Evolutionary conservation across 2,329 filamentous ascomycete species (phyloP).

Genomic region (Diaporthe sp.): DNA sequence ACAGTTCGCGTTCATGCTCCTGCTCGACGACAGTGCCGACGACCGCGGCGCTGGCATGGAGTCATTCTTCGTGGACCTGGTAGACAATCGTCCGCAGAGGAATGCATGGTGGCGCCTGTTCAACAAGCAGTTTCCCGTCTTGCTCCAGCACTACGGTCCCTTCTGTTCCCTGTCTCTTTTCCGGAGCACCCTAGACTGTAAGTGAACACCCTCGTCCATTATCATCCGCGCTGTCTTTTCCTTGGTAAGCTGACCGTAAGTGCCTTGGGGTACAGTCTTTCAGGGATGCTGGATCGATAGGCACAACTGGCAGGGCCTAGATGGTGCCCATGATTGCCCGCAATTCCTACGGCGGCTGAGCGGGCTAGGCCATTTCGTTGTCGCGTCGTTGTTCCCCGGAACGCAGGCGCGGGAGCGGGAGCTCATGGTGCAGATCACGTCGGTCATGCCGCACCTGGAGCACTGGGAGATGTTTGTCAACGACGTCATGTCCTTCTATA

Average conservation of each 20-base stretch:
- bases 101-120: slow-evolving; percentile 4
- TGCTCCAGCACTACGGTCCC: background rate
- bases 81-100: background rate
- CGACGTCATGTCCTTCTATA: background rate
- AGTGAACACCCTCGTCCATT: background rate
- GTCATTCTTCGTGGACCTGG: slow-evolving; percentile 16
- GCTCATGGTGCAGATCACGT: background rate
- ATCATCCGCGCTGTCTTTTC: background rate
- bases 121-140: background rate
- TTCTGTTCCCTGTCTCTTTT: background rate
- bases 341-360: background rate
- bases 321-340: background rate
- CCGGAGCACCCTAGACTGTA: background rate
- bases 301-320: background rate
- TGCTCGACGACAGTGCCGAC: background rate
- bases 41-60: background rate
- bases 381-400: background rate
- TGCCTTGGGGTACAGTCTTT: background rate
- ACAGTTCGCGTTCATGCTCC: background rate
- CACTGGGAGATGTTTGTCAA: background rate
- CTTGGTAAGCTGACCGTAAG: background rate
- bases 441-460: background rate
- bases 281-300: slow-evolving; percentile 2
- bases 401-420: background rate
- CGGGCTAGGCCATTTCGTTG: slow-evolving; percentile 3